These are phyloP conservation scores for Pestalotiopsis sp. DNA, from an alignment of 2,329 filamentous ascomycete genomes.

Conservation along the genomic window DNA sequence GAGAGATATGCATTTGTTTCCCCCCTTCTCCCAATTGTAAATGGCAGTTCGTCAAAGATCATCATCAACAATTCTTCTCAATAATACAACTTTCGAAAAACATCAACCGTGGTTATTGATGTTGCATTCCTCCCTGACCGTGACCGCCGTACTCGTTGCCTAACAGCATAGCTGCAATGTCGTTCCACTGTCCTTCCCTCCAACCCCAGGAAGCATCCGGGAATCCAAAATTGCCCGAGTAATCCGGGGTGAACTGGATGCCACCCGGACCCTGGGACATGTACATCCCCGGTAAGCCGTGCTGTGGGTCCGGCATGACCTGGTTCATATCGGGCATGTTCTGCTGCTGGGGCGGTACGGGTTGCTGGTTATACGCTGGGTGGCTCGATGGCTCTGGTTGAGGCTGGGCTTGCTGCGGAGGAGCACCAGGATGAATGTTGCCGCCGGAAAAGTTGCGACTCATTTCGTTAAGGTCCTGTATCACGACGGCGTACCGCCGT, in stretches of 20 bases:
- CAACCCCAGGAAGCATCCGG: constrained; percentile 10
- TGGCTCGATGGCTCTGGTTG: neutral
- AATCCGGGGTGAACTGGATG: constrained; percentile 2
- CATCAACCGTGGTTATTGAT: neutral
- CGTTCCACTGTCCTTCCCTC: constrained; percentile 17
- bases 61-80: neutral
- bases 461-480: constrained; percentile 35
- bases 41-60: neutral
- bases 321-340: neutral
- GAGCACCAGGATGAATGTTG: neutral
- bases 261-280: constrained; percentile 7
- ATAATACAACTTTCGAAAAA: neutral
- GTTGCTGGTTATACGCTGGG: neutral
- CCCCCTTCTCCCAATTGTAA: neutral
- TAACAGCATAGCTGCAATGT: constrained; percentile 17
- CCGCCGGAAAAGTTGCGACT: constrained; percentile 17
- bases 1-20: neutral
- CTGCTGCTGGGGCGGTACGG: neutral
- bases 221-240: constrained; percentile 5
- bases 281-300: constrained; percentile 1
- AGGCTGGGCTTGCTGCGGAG: neutral
- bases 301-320: neutral
- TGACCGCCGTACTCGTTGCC: constrained; percentile 11
- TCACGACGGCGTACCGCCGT: constrained; percentile 36
- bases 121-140: neutral